Evolutionary conservation across 768 basidiomycete species (phyloP).

Genomic region (Kwoniella sp.): DNA sequence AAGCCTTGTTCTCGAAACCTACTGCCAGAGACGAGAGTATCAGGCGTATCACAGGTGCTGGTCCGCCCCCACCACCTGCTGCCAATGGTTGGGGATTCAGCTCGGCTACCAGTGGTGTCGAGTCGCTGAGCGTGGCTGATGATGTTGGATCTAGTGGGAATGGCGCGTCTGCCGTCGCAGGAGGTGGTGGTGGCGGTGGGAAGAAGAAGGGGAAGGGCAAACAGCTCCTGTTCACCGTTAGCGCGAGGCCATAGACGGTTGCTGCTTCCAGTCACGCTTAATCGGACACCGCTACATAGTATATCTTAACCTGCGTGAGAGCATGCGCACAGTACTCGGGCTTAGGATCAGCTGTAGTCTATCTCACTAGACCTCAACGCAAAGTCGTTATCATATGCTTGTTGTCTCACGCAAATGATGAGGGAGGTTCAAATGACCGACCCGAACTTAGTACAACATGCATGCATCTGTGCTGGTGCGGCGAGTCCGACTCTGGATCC

Average conservation of each 20-base stretch:
- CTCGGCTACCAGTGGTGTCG: neutral
- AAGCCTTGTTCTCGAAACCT: constrained; percentile 45
- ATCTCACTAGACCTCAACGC: too few species aligned
- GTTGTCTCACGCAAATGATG: too few species aligned
- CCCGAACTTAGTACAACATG: neutral
- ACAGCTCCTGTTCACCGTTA: constrained; percentile 51
- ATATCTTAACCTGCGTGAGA: too few species aligned
- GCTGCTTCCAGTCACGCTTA: neutral
- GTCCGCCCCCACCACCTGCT: constrained; percentile 16
- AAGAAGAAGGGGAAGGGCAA: constrained; percentile 56
- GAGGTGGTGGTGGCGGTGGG: constrained; percentile 26
- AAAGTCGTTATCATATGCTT: too few species aligned
- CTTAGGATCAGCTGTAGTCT: too few species aligned
- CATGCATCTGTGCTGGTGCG: neutral
- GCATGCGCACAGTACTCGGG: too few species aligned
- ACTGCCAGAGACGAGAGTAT: constrained; percentile 47
- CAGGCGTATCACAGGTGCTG: constrained; percentile 38
- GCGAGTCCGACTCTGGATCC: too few species aligned
- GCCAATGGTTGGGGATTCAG: constrained; percentile 28
- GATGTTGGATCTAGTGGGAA: neutral
- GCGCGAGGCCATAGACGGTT: constrained; percentile 35
- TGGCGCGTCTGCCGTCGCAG: neutral
- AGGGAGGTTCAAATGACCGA: neutral
- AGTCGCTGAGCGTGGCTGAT: constrained; percentile 5
- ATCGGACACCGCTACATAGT: too few species aligned